A percentile compares a stretch with the other conserved stretches of the same genome.
phyloP scores from a whole-genome alignment of 768 basidiomycete species.

The Saitozyma sp. region DNA sequence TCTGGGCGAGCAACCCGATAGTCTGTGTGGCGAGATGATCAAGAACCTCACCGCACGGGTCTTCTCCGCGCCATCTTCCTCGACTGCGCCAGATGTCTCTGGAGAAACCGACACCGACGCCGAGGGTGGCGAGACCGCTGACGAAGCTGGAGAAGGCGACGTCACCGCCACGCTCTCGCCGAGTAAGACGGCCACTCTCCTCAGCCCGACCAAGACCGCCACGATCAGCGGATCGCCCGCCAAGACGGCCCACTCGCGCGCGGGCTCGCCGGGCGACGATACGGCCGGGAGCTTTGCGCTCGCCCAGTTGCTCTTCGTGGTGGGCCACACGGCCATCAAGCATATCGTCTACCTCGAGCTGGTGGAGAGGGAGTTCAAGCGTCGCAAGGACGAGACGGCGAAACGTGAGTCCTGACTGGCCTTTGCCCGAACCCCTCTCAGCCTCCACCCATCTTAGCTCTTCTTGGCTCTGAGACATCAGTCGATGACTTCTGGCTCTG shows the following conservation, averaged over 20 bases:
- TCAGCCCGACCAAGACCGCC: background rate
- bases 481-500: too few species aligned
- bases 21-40: slow-evolving; percentile 75
- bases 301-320: slow-evolving; percentile 89
- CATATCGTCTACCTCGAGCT: slow-evolving; percentile 95
- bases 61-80: slow-evolving; percentile 6
- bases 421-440: background rate
- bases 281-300: slow-evolving; percentile 79
- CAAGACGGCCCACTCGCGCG: slow-evolving; percentile 14
- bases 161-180: background rate
- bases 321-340: slow-evolving; percentile 96
- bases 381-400: slow-evolving; percentile 86
- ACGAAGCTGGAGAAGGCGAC: slow-evolving; percentile 2
- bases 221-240: slow-evolving; percentile 1
- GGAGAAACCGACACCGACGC: slow-evolving; percentile 13
- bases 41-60: slow-evolving; percentile 70
- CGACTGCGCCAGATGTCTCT: slow-evolving; percentile 1
- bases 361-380: slow-evolving; percentile 92
- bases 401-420: slow-evolving; percentile 59
- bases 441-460: background rate
- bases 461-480: background rate
- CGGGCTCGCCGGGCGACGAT: slow-evolving; percentile 16
- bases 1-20: slow-evolving; percentile 88
- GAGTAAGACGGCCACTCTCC: background rate
- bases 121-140: background rate